Evolutionary conservation across 2,329 filamentous ascomycete species (phyloP).

Genomic region (Neofusicoccum umdonicola): DNA sequence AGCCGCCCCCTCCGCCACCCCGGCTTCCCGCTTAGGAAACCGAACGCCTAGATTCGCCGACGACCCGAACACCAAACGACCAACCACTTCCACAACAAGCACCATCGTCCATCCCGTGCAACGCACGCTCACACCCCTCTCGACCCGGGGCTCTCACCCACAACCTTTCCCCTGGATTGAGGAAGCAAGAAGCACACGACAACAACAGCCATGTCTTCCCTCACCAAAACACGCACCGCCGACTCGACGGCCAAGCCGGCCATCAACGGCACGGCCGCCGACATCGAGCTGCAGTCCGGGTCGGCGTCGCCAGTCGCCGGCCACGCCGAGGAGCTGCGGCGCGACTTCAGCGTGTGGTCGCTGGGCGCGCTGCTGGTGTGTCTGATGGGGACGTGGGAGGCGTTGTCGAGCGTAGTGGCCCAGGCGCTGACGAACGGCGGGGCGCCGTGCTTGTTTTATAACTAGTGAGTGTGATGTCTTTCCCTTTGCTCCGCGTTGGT

Average conservation of each 20-base stretch:
- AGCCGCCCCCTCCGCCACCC: not conserved
- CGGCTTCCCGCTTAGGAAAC: constrained; percentile 9
- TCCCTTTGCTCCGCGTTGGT: not conserved
- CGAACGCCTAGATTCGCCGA: not conserved
- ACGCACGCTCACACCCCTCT: not conserved
- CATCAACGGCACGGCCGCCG: not conserved
- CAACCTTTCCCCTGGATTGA: not conserved
- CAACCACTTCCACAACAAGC: not conserved
- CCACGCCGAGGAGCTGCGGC: constrained; percentile 27
- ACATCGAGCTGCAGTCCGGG: not conserved
- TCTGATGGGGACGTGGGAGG: constrained; percentile 54
- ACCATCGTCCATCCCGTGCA: not conserved
- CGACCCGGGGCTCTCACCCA: too few relatives aligned
- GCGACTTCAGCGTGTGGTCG: constrained; percentile 46
- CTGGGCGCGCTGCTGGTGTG: constrained; percentile 46
- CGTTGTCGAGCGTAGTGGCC: constrained; percentile 47
- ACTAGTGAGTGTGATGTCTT: constrained; percentile 4
- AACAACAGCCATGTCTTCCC: not conserved
- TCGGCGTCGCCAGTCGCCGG: constrained; percentile 2
- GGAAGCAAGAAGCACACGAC: not conserved
- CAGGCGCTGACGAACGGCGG: constrained; percentile 47
- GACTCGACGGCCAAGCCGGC: not conserved
- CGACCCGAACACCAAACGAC: not conserved
- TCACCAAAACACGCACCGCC: not conserved
- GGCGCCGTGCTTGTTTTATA: constrained; percentile 49